These are phyloP conservation scores for Zygoascus flipseniorum DNA, from an alignment of 805 yeast species.

Conservation along the genomic window DNA sequence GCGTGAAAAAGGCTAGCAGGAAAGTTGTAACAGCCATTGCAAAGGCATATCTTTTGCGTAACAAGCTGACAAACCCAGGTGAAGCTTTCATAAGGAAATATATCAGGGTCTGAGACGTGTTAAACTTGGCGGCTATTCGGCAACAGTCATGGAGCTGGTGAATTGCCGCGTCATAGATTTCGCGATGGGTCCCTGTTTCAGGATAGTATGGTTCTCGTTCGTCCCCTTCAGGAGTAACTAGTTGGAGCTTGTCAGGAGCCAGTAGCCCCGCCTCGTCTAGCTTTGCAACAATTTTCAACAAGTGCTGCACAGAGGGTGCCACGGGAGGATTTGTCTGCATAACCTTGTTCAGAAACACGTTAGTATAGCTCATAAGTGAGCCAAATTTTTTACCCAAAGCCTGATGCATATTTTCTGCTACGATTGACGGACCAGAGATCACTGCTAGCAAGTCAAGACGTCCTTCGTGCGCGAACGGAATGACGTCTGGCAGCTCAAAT, in stretches of 20 bases:
- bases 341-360: not conserved
- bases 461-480: not conserved
- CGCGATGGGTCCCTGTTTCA: not conserved
- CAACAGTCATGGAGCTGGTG: not conserved
- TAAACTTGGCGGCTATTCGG: not conserved
- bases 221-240: not conserved
- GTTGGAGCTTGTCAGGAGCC: not conserved
- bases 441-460: conserved; percentile 7
- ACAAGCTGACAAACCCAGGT: not conserved
- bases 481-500: conserved; percentile 10
- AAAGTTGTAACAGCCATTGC: not conserved
- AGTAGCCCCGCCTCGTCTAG: not conserved
- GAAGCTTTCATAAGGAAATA: not conserved
- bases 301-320: not conserved
- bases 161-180: not conserved
- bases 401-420: conserved; percentile 2
- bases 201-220: not conserved
- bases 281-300: not conserved
- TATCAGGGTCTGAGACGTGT: not conserved
- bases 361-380: not conserved
- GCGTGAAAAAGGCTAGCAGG: not conserved
- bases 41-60: not conserved
- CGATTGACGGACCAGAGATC: conserved; percentile 6
- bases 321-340: not conserved
- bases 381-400: not conserved